Conservation (phyloP, 2,329 filamentous ascomycete genomes). For the Tolypocladium tundrense region DNA sequence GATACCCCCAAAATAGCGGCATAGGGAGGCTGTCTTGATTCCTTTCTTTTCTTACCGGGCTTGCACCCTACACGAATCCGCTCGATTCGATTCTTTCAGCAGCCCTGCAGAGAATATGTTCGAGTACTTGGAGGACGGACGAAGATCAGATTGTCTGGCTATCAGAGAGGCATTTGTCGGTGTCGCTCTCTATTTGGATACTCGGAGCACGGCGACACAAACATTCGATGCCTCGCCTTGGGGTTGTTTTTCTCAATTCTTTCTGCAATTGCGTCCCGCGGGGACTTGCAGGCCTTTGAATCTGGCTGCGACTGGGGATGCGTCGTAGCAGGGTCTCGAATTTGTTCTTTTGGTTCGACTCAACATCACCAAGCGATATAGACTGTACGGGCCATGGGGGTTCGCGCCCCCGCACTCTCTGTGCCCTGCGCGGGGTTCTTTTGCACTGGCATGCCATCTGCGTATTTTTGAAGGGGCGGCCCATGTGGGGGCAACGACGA, state of each 20-base stretch:
- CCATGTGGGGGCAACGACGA: neutral
- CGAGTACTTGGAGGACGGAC: neutral
- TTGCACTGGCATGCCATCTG: conserved; percentile 17
- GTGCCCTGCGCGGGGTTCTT: conserved; percentile 18
- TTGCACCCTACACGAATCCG: neutral
- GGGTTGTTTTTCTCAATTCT: neutral
- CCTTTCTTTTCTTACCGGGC: neutral
- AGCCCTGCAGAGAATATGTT: conserved; percentile 2
- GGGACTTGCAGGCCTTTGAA: neutral
- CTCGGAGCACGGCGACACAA: neutral
- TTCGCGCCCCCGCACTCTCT: conserved; percentile 16
- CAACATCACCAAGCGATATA: conserved; percentile 22
- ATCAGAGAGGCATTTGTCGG: neutral
- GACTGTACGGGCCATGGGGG: conserved; percentile 25
- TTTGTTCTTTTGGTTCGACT: conserved; percentile 9
- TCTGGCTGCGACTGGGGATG: neutral
- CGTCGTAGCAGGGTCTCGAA: conserved; percentile 5
- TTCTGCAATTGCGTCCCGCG: neutral
- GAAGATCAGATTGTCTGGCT: neutral
- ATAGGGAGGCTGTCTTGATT: conserved; percentile 12
- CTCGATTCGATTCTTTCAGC: neutral
- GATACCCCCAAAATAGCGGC: conserved; percentile 24
- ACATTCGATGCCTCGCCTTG: neutral
- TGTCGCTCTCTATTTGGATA: neutral
- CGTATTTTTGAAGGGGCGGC: neutral